phyloP scores from a whole-genome alignment of 2,329 filamentous ascomycete species.

The Cucurbitaria berberidis region DNA sequence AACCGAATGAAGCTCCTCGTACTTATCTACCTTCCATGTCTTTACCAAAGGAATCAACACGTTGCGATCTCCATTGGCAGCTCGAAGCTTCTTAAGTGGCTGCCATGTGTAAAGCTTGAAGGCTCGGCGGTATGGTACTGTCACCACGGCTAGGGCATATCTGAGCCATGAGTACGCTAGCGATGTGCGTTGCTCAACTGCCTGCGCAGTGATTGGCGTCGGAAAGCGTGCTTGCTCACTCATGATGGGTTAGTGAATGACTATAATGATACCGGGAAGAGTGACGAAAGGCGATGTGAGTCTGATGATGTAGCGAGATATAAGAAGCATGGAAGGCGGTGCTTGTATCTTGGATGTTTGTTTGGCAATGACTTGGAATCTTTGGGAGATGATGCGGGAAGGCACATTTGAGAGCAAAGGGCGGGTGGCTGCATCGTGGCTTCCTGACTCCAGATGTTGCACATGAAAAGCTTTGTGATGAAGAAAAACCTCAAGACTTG shows the following conservation, averaged over 20 bases:
- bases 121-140: slow-evolving; percentile 35
- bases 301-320: background rate
- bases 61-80: slow-evolving; percentile 24
- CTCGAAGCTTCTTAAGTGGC: slow-evolving; percentile 29
- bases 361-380: background rate
- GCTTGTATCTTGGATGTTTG: background rate
- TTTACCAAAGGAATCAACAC: slow-evolving; percentile 21
- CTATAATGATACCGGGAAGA: background rate
- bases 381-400: background rate
- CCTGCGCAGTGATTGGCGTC: slow-evolving; percentile 4
- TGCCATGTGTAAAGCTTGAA: slow-evolving; percentile 42
- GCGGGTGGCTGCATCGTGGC: slow-evolving; percentile 23
- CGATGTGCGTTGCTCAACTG: slow-evolving; percentile 1
- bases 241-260: slow-evolving; percentile 1
- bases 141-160: slow-evolving; percentile 18
- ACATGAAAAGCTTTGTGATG: background rate
- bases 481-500: background rate
- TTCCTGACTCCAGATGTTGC: background rate
- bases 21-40: slow-evolving; percentile 38
- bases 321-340: background rate
- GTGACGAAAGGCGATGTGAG: background rate
- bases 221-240: background rate
- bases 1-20: slow-evolving; percentile 33
- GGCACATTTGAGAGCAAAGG: background rate
- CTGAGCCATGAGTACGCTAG: background rate